Evolutionary conservation across 2,329 filamentous ascomycete genomes (phyloP), one percentile per base, ranked within the genome.

Genomic region (Drechslerella dactyloides): DNA sequence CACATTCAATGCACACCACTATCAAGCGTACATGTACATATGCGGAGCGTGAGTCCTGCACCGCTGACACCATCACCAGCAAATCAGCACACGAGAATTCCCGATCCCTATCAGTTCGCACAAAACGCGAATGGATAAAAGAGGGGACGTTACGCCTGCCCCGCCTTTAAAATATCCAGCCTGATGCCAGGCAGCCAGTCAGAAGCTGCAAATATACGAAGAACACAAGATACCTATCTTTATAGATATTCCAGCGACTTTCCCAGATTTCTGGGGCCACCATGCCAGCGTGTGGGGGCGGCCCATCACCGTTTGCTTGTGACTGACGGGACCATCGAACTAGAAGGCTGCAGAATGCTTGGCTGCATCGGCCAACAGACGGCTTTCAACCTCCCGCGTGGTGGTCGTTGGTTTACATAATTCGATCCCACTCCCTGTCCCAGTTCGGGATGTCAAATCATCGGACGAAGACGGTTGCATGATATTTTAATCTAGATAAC

Each of bases 31-130:
- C 8, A n/a, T 48, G 51, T 51, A 44, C 54, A 60, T 33, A 37
- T 62, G 64, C 64, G 61, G 56, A 52, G 56, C 56, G 56, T 30
- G 56, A 50, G 30, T 33, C 30, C 64, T 62, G 65, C 65, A 63
- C 35, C 65, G 58, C 35, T 69, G 65, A 69, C 65, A 63, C 65
- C 65, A 69, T 69, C 44, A 62, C 24, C 27, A 63, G 52, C 65
- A 42, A 69, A 69, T 69, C 8, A 63, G 23, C 61, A 50, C 13
- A 17, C 58, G 37, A 27, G 33, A 23, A 46, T 69, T 53, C 48
- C 11, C 37, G 37, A 6, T 42, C 2, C 13, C n/a, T 17, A 4
- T 13, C 37, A 15, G 11, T 15, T 13, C 37, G 5, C 37, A 17
- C 5, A 42, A 15, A 42, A 42, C 37, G n/a, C n/a, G n/a, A n/a